Percentiles rank a stretch among this genome's conserved stretches.
These are phyloP conservation scores for Globisporangium okanoganense DNA, from an alignment of 352 stramenopile species.

Conservation along the genomic window DNA sequence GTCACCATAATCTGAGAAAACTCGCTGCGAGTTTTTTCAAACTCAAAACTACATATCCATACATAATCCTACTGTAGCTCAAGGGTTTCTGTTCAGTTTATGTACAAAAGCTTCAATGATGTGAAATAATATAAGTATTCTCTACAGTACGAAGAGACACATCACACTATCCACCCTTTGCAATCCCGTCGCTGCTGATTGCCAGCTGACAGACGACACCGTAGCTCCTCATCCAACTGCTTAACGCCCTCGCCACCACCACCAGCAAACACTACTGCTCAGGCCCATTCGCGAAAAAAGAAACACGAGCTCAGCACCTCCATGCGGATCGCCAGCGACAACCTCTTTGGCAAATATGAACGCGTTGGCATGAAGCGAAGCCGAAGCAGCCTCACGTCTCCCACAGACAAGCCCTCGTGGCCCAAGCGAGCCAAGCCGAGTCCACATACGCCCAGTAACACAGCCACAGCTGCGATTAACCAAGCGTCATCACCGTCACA, in stretches of 20 bases:
- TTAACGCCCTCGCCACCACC: not conserved
- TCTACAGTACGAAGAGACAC: not conserved
- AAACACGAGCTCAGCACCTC: too few species aligned
- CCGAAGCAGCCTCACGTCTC: not conserved
- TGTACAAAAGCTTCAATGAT: not conserved
- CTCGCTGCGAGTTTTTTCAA: too few species aligned
- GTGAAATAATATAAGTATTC: not conserved
- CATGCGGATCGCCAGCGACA: not conserved
- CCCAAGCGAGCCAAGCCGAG: not conserved
- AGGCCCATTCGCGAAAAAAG: slow-evolving; percentile 7
- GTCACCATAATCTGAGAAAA: too few species aligned
- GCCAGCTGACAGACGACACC: not conserved
- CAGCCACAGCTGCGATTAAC: not conserved
- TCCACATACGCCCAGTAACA: not conserved
- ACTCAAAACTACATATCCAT: too few species aligned
- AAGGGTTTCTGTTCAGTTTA: too few species aligned
- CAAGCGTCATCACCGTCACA: not conserved
- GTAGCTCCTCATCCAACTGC: not conserved
- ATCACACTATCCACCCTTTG: not conserved
- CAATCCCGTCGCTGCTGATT: not conserved
- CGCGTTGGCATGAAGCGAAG: slow-evolving; percentile 11
- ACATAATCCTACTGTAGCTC: too few species aligned
- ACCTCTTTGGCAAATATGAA: slow-evolving; percentile 9
- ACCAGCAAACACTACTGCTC: not conserved
- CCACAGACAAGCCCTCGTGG: not conserved